phyloP scores from a whole-genome alignment of 345 rosid genomes.

The Odontarrhena argentea region DNA sequence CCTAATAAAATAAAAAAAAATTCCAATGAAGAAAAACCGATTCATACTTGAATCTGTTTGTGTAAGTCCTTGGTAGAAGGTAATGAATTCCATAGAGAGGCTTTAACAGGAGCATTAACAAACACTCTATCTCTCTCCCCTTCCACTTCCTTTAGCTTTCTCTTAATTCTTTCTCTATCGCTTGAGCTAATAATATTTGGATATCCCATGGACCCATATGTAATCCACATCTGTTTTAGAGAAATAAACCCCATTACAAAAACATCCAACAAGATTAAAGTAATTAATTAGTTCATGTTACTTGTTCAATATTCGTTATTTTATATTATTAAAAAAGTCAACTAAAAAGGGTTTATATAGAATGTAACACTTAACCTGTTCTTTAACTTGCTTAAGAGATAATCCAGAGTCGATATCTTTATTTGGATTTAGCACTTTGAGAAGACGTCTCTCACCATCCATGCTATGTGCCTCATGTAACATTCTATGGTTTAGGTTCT shows the following conservation, averaged over 20 bases:
- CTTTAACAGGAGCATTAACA: conserved; percentile 32
- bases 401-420: background rate
- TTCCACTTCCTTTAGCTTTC: conserved; percentile 20
- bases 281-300: no score
- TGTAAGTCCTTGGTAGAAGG: conserved; percentile 32
- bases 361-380: conserved; percentile 11
- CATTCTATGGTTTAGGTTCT: conserved; percentile 31
- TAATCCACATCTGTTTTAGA: conserved; percentile 1
- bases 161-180: background rate
- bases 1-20: background rate
- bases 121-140: conserved; percentile 14
- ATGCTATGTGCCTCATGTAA: conserved; percentile 22
- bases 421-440: conserved; percentile 21
- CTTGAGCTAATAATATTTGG: conserved; percentile 1
- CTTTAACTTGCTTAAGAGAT: conserved; percentile 2
- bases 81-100: conserved; percentile 31
- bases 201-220: background rate
- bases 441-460: conserved; percentile 20
- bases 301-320: no score
- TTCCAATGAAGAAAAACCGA: background rate
- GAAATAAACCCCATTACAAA: background rate
- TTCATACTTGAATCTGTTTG: conserved; percentile 20
- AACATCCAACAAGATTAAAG: background rate
- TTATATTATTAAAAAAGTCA: no score
- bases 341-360: background rate